A percentile compares a stretch with the other conserved stretches of the same genome.
These are phyloP conservation scores for Avena sativa DNA, from an alignment of 176 grass and related monocot species.

Conservation along the genomic window DNA sequence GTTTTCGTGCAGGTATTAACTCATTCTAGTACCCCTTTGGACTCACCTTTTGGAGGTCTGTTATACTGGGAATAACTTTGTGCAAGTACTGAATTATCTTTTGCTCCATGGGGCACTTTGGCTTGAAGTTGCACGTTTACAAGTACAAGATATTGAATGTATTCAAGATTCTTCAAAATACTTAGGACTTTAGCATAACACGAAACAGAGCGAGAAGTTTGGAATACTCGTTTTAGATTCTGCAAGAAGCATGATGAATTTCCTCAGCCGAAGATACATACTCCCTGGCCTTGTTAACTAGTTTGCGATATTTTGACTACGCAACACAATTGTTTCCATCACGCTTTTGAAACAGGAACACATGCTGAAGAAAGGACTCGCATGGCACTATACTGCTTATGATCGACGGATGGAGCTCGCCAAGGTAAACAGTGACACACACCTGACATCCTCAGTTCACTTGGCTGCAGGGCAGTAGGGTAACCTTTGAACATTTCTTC, in stretches of 20 bases:
- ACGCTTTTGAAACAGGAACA: conserved; percentile 48
- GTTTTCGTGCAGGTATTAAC: conserved; percentile 67
- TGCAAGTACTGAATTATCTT: not conserved
- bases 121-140: not conserved
- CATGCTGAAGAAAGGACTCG: conserved; percentile 86
- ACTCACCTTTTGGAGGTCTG: not conserved
- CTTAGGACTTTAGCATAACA: not conserved
- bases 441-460: not conserved
- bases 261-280: not conserved
- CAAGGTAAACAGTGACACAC: conserved; percentile 48
- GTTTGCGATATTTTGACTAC: not conserved
- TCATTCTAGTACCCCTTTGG: not conserved
- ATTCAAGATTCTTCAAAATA: not conserved
- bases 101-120: not conserved
- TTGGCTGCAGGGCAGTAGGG: not conserved
- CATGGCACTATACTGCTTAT: conserved; percentile 82
- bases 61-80: not conserved
- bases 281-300: not conserved
- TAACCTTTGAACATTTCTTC: conserved; percentile 1
- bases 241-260: not conserved
- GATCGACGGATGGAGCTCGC: conserved; percentile 61
- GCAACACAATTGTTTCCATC: no score
- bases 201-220: not conserved
- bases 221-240: not conserved
- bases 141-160: not conserved